Conservation (phyloP, 768 basidiomycete genomes). For the Psilocybe cyanescens region DNA sequence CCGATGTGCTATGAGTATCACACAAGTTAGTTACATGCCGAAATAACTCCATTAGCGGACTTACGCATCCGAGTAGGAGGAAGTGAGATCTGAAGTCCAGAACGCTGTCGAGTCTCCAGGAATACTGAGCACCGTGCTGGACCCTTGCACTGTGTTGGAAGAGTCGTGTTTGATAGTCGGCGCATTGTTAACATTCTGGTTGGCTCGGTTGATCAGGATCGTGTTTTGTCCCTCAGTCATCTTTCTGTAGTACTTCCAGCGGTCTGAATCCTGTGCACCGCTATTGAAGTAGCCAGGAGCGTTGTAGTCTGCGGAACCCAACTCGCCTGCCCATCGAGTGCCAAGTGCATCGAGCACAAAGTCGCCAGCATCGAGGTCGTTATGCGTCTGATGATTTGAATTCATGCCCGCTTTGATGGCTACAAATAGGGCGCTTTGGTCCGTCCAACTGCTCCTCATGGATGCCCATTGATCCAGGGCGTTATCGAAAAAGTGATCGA, state of each 20-base stretch:
- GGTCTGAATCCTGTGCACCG: slow-evolving; percentile 66
- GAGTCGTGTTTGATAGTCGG: slow-evolving; percentile 60
- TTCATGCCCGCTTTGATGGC: slow-evolving; percentile 87
- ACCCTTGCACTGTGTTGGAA: slow-evolving; percentile 71
- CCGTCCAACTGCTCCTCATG: slow-evolving; percentile 94
- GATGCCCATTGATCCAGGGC: slow-evolving; percentile 82
- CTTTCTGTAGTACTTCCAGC: slow-evolving; percentile 97
- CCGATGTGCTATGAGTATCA: slow-evolving; percentile 52
- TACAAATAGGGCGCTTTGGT: slow-evolving; percentile 78
- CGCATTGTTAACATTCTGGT: slow-evolving; percentile 78
- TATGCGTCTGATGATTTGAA: slow-evolving; percentile 90
- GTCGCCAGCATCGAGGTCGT: slow-evolving; percentile 92
- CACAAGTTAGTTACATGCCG: slow-evolving; percentile 17
- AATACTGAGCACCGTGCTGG: slow-evolving; percentile 76
- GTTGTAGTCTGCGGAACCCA: slow-evolving; percentile 85
- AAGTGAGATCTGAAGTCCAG: slow-evolving; percentile 77
- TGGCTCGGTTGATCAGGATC: slow-evolving; percentile 70
- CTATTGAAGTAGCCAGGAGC: slow-evolving; percentile 77
- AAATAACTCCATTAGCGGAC: slow-evolving; percentile 29
- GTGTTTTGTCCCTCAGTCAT: slow-evolving; percentile 98
- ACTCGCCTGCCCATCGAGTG: slow-evolving; percentile 92
- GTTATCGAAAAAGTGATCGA: slow-evolving; percentile 85
- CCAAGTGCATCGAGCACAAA: slow-evolving; percentile 96
- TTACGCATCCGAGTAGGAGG: slow-evolving; percentile 77
- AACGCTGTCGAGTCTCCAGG: slow-evolving; percentile 76